These are phyloP conservation scores for Pulveroboletus sp. DNA, from an alignment of 768 basidiomycete species.

Conservation along the genomic window DNA sequence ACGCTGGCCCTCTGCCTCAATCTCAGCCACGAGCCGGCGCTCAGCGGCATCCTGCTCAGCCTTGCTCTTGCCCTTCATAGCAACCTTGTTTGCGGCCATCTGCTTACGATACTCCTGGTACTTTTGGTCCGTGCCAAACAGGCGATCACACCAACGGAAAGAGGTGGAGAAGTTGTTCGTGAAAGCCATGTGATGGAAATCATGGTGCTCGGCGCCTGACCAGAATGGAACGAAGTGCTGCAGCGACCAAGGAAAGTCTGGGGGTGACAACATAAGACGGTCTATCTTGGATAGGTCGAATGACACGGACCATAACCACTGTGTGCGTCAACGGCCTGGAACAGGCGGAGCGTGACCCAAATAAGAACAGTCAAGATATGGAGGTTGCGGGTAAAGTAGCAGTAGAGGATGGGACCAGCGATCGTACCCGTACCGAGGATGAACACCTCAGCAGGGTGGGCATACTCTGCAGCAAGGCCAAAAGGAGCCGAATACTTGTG, in stretches of 20 bases:
- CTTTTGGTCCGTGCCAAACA: slow-evolving; percentile 88
- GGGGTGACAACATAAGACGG: neutral
- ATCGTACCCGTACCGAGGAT: slow-evolving; percentile 93
- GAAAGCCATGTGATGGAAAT: slow-evolving; percentile 98
- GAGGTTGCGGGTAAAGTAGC: slow-evolving; percentile 61
- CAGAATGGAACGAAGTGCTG: slow-evolving; percentile 92
- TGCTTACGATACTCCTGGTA: slow-evolving; percentile 77
- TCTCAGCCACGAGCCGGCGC: slow-evolving; percentile 58
- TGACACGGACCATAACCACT: slow-evolving; percentile 77
- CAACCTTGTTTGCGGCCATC: slow-evolving; percentile 55
- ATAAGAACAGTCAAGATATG: slow-evolving; percentile 92
- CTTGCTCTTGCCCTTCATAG: slow-evolving; percentile 48
- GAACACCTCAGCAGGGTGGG: slow-evolving; percentile 94
- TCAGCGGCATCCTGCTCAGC: slow-evolving; percentile 54
- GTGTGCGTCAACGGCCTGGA: slow-evolving; percentile 97
- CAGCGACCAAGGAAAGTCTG: slow-evolving; percentile 97
- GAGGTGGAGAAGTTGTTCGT: slow-evolving; percentile 90
- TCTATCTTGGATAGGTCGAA: neutral
- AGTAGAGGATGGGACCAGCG: slow-evolving; percentile 82
- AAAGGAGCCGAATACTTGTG: slow-evolving; percentile 98
- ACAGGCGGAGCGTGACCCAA: slow-evolving; percentile 91
- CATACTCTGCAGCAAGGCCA: slow-evolving; percentile 96
- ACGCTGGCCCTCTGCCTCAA: slow-evolving; percentile 66
- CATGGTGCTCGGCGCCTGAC: slow-evolving; percentile 96
- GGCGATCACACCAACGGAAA: slow-evolving; percentile 89